These are phyloP conservation scores for Aurantiochytrium sp. DNA, from an alignment of 108 stramenopile species.

Conservation along the genomic window DNA sequence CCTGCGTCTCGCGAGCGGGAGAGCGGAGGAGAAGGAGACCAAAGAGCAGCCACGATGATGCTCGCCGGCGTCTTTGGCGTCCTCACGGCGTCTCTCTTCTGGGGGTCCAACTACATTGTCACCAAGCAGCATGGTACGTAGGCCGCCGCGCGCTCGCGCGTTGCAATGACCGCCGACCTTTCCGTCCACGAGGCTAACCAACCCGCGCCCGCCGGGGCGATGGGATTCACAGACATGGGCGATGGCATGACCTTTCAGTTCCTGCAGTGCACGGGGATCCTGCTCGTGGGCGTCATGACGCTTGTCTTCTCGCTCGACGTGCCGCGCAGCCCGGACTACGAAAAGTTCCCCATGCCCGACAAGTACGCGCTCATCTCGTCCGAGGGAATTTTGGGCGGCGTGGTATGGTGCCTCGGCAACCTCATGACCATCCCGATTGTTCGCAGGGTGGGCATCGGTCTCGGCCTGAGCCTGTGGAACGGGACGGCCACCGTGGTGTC, in stretches of 20 bases:
- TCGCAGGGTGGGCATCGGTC: not conserved
- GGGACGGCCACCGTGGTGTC: not conserved
- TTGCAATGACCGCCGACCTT: too few relatives aligned
- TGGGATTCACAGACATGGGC: not conserved
- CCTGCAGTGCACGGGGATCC: not conserved
- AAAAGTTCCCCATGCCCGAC: conserved; percentile 6
- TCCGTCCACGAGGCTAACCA: too few relatives aligned
- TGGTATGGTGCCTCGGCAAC: conserved; percentile 6
- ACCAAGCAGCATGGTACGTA: not conserved
- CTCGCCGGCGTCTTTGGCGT: not conserved
- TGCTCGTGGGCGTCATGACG: conserved; percentile 6
- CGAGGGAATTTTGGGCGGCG: not conserved
- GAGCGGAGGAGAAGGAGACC: too few relatives aligned
- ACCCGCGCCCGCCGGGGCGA: too few relatives aligned
- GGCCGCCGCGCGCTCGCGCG: too few relatives aligned
- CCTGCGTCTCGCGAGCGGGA: too few relatives aligned
- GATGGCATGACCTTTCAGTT: conserved; percentile 25
- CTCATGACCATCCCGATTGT: conserved; percentile 24
- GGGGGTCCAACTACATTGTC: conserved; percentile 11
- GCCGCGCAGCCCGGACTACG: not conserved
- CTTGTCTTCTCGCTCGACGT: not conserved
- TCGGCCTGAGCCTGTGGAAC: conserved; percentile 11
- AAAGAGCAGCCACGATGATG: not conserved
- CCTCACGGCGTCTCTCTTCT: not conserved
- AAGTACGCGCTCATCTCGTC: not conserved